Conservation (phyloP, 2,329 filamentous ascomycete species). For the Salinomyces thailandicus region DNA sequence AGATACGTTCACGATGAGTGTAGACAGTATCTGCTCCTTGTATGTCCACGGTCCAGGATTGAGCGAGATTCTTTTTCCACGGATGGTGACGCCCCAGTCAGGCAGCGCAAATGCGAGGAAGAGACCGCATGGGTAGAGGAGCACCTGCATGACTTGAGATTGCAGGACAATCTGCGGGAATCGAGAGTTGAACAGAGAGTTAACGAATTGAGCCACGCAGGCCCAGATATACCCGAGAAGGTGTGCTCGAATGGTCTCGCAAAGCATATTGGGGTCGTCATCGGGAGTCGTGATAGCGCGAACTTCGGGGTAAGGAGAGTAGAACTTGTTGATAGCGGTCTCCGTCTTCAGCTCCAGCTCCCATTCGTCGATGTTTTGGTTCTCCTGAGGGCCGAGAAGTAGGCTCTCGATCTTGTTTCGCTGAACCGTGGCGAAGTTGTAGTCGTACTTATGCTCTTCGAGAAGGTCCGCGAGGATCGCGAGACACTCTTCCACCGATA, state of each 20-base stretch:
- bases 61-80: constrained; percentile 1
- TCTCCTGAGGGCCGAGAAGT: constrained; percentile 3
- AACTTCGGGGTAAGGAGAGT: constrained; percentile 4
- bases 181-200: constrained; percentile 4
- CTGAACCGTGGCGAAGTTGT: constrained; percentile 3
- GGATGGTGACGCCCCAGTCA: constrained; percentile 3
- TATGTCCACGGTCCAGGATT: constrained; percentile 5
- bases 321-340: constrained; percentile 7
- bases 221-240: constrained; percentile 3
- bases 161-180: not conserved
- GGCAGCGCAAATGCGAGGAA: constrained; percentile 2
- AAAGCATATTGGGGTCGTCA: constrained; percentile 1
- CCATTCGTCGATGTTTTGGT: constrained; percentile 53
- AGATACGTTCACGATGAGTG: constrained; percentile 3
- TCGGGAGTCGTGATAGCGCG: constrained; percentile 2
- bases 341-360: constrained; percentile 64
- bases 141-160: constrained; percentile 1
- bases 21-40: constrained; percentile 4
- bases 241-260: constrained; percentile 4
- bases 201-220: constrained; percentile 3
- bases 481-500: constrained; percentile 1
- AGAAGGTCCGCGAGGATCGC: constrained; percentile 1
- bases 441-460: constrained; percentile 2
- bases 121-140: constrained; percentile 3
- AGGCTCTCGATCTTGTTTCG: constrained; percentile 2